Percentiles rank a stretch among this genome's conserved stretches.
phyloP scores from a whole-genome alignment of 2,329 filamentous ascomycete genomes.

The Epichloe aotearoae region DNA sequence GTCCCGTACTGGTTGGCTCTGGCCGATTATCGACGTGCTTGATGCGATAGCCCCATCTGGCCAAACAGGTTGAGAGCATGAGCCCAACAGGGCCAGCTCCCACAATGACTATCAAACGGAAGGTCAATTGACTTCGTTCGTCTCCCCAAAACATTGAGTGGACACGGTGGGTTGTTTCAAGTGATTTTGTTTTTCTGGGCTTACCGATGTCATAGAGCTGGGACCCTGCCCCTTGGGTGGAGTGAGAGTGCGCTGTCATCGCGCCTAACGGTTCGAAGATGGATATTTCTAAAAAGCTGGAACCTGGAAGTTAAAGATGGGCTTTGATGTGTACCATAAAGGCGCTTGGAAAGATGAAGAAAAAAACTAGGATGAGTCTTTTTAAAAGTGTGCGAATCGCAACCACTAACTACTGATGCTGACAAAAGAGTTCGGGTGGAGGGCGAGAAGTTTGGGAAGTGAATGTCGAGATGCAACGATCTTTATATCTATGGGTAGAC shows the following conservation, averaged over 20 bases:
- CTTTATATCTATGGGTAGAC: not conserved
- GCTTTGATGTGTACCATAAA: not conserved
- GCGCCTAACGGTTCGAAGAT: not conserved
- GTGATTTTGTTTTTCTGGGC: not conserved
- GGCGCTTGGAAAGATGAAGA: not conserved
- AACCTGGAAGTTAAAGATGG: not conserved
- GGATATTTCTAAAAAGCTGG: not conserved
- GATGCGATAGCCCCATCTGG: slow-evolving; percentile 87
- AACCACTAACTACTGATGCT: not conserved
- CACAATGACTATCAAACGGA: slow-evolving; percentile 52
- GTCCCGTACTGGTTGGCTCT: slow-evolving; percentile 71
- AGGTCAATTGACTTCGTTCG: not conserved
- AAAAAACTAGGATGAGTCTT: not conserved
- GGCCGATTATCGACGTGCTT: slow-evolving; percentile 89
- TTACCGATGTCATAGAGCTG: slow-evolving; percentile 32
- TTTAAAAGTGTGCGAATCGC: not conserved
- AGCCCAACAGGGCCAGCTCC: slow-evolving; percentile 83
- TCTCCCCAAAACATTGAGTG: not conserved
- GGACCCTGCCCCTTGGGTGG: not conserved
- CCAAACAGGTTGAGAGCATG: slow-evolving; percentile 75
- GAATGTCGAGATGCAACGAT: not conserved
- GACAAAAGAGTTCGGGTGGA: not conserved
- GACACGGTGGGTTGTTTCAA: not conserved
- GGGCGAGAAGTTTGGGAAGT: not conserved
- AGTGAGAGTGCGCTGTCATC: not conserved